Conservation (phyloP, 2,329 filamentous ascomycete species). For the Metarhizium rileyi region DNA sequence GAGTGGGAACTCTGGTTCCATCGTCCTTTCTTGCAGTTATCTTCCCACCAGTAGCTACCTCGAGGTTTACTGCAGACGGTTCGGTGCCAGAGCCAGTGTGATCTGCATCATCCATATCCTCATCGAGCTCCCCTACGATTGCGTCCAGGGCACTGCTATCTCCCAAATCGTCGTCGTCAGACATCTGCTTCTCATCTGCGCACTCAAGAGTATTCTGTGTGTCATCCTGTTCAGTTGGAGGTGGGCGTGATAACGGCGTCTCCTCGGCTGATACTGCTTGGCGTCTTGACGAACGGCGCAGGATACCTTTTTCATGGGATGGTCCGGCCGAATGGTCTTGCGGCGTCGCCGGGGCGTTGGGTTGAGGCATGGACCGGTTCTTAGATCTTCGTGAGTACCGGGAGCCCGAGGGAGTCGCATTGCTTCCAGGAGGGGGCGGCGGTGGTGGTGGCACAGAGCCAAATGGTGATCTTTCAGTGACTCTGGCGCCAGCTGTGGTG, state of each 20-base stretch:
- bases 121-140: conserved; percentile 83
- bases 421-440: conserved; percentile 9
- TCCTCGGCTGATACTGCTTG: conserved; percentile 43
- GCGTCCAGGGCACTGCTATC: conserved; percentile 65
- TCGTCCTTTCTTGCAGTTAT: conserved; percentile 89
- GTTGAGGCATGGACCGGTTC: conserved; percentile 32
- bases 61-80: conserved; percentile 82
- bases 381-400: conserved; percentile 36
- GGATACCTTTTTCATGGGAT: conserved; percentile 46
- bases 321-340: conserved; percentile 33
- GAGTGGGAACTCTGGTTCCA: conserved; percentile 76
- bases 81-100: conserved; percentile 48
- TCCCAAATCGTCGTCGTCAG: conserved; percentile 58
- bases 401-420: conserved; percentile 32
- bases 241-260: conserved; percentile 38
- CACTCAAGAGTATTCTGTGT: conserved; percentile 73
- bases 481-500: conserved; percentile 32
- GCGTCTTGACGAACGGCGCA: conserved; percentile 56
- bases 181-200: conserved; percentile 80
- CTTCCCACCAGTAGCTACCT: conserved; percentile 76
- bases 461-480: conserved; percentile 35
- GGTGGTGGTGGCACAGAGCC: conserved; percentile 19
- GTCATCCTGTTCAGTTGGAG: conserved; percentile 49
- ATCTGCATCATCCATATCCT: conserved; percentile 66
- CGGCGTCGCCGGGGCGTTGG: conserved; percentile 31